These are phyloP conservation scores for Wallacemonas sp. DNA, from an alignment of 208 protist genomes.

Conservation along the genomic window DNA sequence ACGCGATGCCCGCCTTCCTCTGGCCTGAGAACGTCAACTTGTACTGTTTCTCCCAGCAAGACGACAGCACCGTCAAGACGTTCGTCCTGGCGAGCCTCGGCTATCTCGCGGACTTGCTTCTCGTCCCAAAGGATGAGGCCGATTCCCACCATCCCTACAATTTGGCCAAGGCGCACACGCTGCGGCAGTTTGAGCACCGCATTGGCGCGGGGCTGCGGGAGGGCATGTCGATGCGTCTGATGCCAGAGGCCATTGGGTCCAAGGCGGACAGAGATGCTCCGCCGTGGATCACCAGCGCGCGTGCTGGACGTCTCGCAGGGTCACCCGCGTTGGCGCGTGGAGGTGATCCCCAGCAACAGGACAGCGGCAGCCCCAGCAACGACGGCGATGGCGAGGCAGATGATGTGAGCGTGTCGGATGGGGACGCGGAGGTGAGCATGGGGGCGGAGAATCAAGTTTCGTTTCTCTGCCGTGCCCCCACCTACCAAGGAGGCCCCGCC, in stretches of 20 bases:
- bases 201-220: conserved; percentile 39
- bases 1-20: conserved; percentile 3
- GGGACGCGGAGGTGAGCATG: background rate
- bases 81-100: conserved; percentile 70
- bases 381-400: conserved; percentile 1
- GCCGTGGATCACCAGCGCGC: background rate
- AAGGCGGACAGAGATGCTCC: background rate
- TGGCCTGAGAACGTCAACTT: conserved; percentile 40
- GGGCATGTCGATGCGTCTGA: conserved; percentile 11
- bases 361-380: background rate
- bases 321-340: too few species aligned
- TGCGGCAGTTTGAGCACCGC: conserved; percentile 45
- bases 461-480: conserved; percentile 2
- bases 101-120: conserved; percentile 68
- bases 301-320: too few species aligned
- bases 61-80: conserved; percentile 51
- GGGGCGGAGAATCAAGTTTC: background rate
- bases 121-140: conserved; percentile 74
- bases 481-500: background rate
- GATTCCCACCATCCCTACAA: conserved; percentile 76
- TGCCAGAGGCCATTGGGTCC: conserved; percentile 2
- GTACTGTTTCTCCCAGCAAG: conserved; percentile 53
- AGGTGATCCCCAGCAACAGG: too few species aligned
- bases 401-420: background rate
- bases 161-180: conserved; percentile 42